Percentiles rank a stretch among this genome's conserved stretches.
Evolutionary conservation across 2,329 filamentous ascomycete genomes (phyloP).

Genomic region (Botrytis fabae): DNA sequence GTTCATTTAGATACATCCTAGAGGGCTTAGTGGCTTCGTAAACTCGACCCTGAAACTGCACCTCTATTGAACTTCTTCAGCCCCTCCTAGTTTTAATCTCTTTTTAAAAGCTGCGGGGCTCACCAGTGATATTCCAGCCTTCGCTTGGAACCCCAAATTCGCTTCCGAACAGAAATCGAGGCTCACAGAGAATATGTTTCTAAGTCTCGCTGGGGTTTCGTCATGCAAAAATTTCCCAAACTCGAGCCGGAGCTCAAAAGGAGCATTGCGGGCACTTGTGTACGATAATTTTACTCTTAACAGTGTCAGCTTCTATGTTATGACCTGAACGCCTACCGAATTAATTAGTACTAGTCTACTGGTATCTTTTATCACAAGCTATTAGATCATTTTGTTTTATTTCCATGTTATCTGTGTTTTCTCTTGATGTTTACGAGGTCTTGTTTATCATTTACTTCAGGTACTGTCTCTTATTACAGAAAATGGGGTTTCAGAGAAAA

Average conservation of each 20-base stretch:
- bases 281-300: not conserved
- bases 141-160: not conserved
- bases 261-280: not conserved
- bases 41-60: not conserved
- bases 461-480: not conserved
- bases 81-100: no score
- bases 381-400: not conserved
- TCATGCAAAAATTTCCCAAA: not conserved
- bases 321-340: not conserved
- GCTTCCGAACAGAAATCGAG: not conserved
- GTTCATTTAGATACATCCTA: not conserved
- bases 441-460: not conserved
- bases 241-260: not conserved
- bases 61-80: not conserved
- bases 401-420: no score
- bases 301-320: not conserved
- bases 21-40: not conserved
- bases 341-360: not conserved
- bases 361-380: not conserved
- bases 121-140: not conserved
- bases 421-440: not conserved
- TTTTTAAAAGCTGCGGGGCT: not conserved
- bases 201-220: not conserved
- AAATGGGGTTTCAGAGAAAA: not conserved
- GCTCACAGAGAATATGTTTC: not conserved